Evolutionary conservation across 1,284 basidiomycete genomes (phyloP).

Genomic region (Megacollybia platyphylla): DNA sequence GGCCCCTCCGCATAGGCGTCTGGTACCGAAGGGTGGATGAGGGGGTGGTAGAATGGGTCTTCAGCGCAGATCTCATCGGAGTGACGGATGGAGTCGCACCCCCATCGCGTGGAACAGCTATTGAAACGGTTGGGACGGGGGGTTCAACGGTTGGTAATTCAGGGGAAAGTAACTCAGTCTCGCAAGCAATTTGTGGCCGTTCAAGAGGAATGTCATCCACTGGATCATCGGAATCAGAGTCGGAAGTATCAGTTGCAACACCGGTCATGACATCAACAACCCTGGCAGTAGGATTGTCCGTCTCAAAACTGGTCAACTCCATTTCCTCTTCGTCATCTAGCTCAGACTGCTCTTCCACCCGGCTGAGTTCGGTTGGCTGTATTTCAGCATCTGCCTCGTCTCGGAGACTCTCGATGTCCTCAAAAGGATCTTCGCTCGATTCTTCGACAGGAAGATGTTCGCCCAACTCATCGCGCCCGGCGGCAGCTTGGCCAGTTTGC

Average conservation of each 20-base stretch:
- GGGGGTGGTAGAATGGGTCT: constrained; percentile 38
- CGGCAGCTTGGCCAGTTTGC: constrained; percentile 25
- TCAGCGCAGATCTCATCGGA: constrained; percentile 41
- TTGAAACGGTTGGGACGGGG: neutral
- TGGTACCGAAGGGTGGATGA: constrained; percentile 40
- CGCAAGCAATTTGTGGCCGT: constrained; percentile 24
- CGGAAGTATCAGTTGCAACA: constrained; percentile 31
- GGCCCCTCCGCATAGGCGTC: constrained; percentile 36
- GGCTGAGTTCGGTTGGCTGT: constrained; percentile 25
- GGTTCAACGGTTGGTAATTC: neutral
- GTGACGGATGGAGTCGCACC: constrained; percentile 15
- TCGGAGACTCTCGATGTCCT: constrained; percentile 72
- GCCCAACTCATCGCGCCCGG: constrained; percentile 24
- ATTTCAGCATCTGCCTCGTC: constrained; percentile 29
- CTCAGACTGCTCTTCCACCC: constrained; percentile 38
- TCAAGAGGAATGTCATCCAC: constrained; percentile 15
- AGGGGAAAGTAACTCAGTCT: constrained; percentile 17
- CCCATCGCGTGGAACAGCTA: neutral
- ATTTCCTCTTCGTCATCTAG: constrained; percentile 51
- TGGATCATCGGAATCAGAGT: constrained; percentile 24
- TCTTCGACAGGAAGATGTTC: constrained; percentile 28
- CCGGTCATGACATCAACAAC: constrained; percentile 35
- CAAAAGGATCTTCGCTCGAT: constrained; percentile 75
- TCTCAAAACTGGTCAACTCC: constrained; percentile 58
- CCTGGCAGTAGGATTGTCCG: constrained; percentile 43